Evolutionary conservation across 2,329 filamentous ascomycete species (phyloP).

Genomic region (Clonostachys rosea): DNA sequence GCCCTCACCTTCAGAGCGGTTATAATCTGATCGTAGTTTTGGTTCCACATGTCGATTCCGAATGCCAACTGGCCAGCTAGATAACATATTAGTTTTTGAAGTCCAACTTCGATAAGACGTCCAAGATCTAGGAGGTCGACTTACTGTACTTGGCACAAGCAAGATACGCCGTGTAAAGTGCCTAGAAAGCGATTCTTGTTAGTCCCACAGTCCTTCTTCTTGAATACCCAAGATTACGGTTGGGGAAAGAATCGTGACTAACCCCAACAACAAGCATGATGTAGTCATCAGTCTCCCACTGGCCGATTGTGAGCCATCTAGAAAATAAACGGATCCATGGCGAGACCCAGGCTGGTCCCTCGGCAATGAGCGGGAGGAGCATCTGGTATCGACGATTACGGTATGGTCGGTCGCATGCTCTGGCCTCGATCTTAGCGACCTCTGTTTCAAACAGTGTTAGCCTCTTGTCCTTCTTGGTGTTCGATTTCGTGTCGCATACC

Average conservation of each 20-base stretch:
- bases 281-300: conserved; percentile 31
- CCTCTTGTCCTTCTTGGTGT: too few species aligned
- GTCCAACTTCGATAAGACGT: too few species aligned
- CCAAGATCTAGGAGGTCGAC: too few species aligned
- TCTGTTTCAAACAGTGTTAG: too few species aligned
- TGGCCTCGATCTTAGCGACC: conserved; percentile 16
- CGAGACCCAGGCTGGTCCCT: conserved; percentile 23
- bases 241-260: too few species aligned
- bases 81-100: too few species aligned
- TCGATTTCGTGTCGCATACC: conserved; percentile 7
- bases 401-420: conserved; percentile 20
- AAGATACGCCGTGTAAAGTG: conserved; percentile 20
- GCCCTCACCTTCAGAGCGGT: conserved; percentile 18
- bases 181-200: too few species aligned
- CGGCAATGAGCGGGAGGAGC: conserved; percentile 23
- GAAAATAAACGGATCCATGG: conserved; percentile 29
- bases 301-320: conserved; percentile 20
- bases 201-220: too few species aligned
- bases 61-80: conserved; percentile 15
- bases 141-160: conserved; percentile 17
- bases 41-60: conserved; percentile 30
- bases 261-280: conserved; percentile 22
- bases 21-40: conserved; percentile 16
- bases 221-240: too few species aligned
- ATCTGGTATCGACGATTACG: conserved; percentile 21